A percentile compares a stretch with the other conserved stretches of the same genome.
These are phyloP conservation scores for Cajanus cajan DNA, from an alignment of 306 rosid genomes.

Conservation along the genomic window DNA sequence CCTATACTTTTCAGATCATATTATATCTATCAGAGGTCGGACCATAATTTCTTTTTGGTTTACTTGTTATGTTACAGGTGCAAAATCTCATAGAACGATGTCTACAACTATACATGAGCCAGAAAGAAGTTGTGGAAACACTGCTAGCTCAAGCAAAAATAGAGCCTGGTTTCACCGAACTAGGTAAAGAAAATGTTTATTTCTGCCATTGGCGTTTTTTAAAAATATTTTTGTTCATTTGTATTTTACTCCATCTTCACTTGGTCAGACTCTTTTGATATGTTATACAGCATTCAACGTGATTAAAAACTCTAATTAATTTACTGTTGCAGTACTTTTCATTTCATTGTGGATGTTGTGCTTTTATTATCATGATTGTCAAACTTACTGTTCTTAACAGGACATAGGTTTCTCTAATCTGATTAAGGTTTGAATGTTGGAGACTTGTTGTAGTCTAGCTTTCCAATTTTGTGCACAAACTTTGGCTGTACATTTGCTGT, in stretches of 20 bases:
- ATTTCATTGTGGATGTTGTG: not conserved
- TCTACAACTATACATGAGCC: conserved; percentile 88
- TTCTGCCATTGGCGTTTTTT: not conserved
- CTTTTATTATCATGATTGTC: conserved; percentile 1
- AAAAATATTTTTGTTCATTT: not conserved
- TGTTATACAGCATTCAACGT: not conserved
- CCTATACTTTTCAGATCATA: not conserved
- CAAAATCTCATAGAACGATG: conserved; percentile 91
- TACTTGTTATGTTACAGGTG: conserved; percentile 52
- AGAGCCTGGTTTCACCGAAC: conserved; percentile 92
- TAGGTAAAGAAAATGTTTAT: conserved; percentile 49
- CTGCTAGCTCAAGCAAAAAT: conserved; percentile 75
- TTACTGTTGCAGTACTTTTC: not conserved
- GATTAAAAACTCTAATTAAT: not conserved
- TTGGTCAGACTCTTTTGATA: not conserved
- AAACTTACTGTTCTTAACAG: not conserved
- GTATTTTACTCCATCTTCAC: not conserved
- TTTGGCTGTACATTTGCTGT: not conserved
- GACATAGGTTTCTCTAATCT: not conserved
- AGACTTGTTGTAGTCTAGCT: not conserved
- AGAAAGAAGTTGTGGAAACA: conserved; percentile 73
- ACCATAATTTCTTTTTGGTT: not conserved
- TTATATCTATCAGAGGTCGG: not conserved
- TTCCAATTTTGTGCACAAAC: not conserved
- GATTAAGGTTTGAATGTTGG: not conserved